Percentiles rank a stretch among this genome's conserved stretches.
phyloP scores from a whole-genome alignment of 108 stramenopile genomes.

The Conticribra weissflogii region DNA sequence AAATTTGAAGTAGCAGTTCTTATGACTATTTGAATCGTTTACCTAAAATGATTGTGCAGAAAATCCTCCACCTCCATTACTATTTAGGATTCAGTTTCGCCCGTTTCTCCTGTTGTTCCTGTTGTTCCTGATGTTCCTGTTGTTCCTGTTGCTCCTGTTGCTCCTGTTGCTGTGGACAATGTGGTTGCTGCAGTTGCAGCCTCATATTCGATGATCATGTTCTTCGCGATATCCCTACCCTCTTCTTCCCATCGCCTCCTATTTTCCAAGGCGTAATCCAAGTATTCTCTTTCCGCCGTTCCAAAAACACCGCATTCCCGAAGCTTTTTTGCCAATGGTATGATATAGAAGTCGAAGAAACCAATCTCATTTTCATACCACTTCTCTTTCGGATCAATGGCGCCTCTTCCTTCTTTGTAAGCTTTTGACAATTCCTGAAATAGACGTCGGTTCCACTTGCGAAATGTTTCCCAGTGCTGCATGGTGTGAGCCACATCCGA shows the following conservation, averaged over 20 bases:
- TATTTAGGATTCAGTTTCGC: no score
- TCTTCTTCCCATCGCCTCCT: conserved; percentile 53
- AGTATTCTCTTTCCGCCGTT: conserved; percentile 36
- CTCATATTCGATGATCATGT: conserved; percentile 25
- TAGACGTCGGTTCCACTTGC: conserved; percentile 57
- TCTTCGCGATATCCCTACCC: conserved; percentile 36
- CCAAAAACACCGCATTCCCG: conserved; percentile 61
- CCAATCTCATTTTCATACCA: conserved; percentile 58
- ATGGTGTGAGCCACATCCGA: conserved; percentile 65
- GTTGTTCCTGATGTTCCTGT: no score
- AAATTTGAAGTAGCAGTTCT: no score
- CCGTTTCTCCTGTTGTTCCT: no score
- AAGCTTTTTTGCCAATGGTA: conserved; percentile 54
- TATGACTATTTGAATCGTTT: no score
- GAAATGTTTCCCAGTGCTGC: conserved; percentile 62
- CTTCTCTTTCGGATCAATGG: conserved; percentile 21
- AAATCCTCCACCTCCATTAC: no score
- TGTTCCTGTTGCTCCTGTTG: no score
- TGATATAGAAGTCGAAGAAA: conserved; percentile 60
- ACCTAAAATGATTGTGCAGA: no score
- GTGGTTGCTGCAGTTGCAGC: no score
- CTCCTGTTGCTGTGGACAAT: no score
- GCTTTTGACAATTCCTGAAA: conserved; percentile 50
- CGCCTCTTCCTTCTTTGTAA: conserved; percentile 38
- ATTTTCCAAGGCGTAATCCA: conserved; percentile 49